Base-by-base conservation (phyloP, 345 rosid species). In the Raphanus sativus region DNA sequence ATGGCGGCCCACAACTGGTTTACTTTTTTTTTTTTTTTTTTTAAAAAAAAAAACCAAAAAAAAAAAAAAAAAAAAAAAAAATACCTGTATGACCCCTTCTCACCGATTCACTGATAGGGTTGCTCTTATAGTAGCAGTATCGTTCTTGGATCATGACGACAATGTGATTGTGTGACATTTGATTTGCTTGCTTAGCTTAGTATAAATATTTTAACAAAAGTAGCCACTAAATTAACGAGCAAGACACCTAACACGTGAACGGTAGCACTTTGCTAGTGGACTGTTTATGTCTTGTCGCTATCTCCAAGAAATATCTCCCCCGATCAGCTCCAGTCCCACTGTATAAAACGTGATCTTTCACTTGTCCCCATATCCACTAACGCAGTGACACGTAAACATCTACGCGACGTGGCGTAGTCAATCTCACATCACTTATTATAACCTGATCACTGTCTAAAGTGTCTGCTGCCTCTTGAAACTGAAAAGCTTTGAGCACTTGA, bases 221-320 rank as follows among this genome's bases (percentile, higher is more conserved):
- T 4, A 34, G 55, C 0, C 34, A 21, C 30, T 34, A 65, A 65
- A 38, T 29, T 30, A 13, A 71, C 76, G 76, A 30, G 58, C 4
- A 64, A 36, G 67, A 71, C 1, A 55, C 24, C 16, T 13, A 4
- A 64, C 81, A 77, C 71, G 81, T 65, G 72, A 24, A 77, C 81
- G 62, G 62, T 67, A 54, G 3, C 67, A 38, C 61, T 38, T 70
- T 55, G 26, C 71, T 40, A 13, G 15, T 58, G 2, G 65, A 33
- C 1, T 11, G 9, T 21, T 10, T 50, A 7, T 29, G 16, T 29
- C 28, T 29, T 64, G 76, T 71, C 81, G n/a, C 36, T 65, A 55
- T 77, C 76, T 70, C 81, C 28, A 26, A 71, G 1, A 77, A 77
- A 77, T 77, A 77, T 77, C 80, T 76, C 62, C n/a, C n/a, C n/a